Base-by-base conservation (phyloP, 208 protist species). In the Trypanosoma mega region DNA sequence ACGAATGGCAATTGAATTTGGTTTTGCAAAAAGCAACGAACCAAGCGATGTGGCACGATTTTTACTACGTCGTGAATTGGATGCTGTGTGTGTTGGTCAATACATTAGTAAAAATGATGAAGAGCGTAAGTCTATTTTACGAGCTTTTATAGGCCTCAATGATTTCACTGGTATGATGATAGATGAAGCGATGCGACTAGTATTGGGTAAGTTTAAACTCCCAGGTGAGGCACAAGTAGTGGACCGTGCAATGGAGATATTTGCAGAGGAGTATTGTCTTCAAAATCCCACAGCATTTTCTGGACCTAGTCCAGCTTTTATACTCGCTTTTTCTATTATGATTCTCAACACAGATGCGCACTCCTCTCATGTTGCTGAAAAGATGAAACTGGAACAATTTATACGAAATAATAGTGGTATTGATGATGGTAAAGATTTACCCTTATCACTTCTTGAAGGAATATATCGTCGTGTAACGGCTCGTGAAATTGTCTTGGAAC, bases 231-330 rank as follows among this genome's bases (percentile, higher is more conserved):
- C 92, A 2, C 89, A 98, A 74, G 83, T 97, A 39, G 97, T 98
- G 36, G 94, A 98, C 60, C 68, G 91, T 26, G 81, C 97, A 24
- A 96, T 98, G 87, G 93, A 98, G 59, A 93, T 92, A 55, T 98
- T 98, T 78, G 93, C 96, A 1, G 72, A 90, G 27, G 52, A 75
- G 9, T 98, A 86, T 64, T 63, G 67, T 44, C 21, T 36, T 33
- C 69, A 78, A n/a, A 75, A 63, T 30, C 56, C 67, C 12, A 21
- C 18, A 16, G 31, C 16, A n/a, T 24, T 64, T 16, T 60, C 51
- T 2, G 47, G 27, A 20, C 45, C 61, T 14, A 56, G 23, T 37
- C 33, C 47, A 8, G 68, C 41, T 18, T 48, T 36, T 29, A 69
- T 77, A 20, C 54, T 82, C 1, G 41, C 76, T 0, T 82, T 82